Percentiles rank a stretch among this genome's conserved stretches.
These are phyloP conservation scores for Trypanosoma avium DNA, from an alignment of 208 protist genomes.

Conservation along the genomic window DNA sequence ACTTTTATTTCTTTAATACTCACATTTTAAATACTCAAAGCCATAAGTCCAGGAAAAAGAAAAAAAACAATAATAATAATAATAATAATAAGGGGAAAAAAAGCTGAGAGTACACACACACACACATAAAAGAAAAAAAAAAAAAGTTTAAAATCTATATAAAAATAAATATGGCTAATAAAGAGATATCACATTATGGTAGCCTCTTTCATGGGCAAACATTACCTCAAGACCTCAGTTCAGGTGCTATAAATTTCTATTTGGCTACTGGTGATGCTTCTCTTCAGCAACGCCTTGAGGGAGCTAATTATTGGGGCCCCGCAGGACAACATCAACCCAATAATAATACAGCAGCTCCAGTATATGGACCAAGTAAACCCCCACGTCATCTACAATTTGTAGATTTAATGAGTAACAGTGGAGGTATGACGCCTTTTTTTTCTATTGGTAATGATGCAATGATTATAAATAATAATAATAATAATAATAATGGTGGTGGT, in stretches of 20 bases:
- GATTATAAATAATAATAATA: neutral
- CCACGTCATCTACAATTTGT: conserved; percentile 56
- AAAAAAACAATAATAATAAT: neutral
- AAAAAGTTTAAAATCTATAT: neutral
- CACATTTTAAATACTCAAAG: neutral
- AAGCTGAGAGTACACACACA: too few species aligned
- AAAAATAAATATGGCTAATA: neutral
- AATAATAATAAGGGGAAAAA: too few species aligned
- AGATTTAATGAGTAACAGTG: conserved; percentile 46
- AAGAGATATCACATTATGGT: neutral
- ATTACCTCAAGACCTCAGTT: conserved; percentile 1
- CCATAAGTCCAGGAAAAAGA: neutral
- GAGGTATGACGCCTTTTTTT: conserved; percentile 56
- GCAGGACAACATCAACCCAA: neutral
- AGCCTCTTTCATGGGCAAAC: neutral
- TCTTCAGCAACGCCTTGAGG: conserved; percentile 1
- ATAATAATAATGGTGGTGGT: neutral
- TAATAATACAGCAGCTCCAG: conserved; percentile 2
- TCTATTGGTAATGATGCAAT: conserved; percentile 24
- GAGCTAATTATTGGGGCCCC: neutral
- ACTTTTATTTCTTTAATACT: neutral
- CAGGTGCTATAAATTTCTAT: conserved; percentile 22
- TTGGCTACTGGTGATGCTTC: conserved; percentile 1
- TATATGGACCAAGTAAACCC: conserved; percentile 37
- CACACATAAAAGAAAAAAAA: neutral